phyloP scores from a whole-genome alignment of 345 rosid species.

The Camelina neglecta region DNA sequence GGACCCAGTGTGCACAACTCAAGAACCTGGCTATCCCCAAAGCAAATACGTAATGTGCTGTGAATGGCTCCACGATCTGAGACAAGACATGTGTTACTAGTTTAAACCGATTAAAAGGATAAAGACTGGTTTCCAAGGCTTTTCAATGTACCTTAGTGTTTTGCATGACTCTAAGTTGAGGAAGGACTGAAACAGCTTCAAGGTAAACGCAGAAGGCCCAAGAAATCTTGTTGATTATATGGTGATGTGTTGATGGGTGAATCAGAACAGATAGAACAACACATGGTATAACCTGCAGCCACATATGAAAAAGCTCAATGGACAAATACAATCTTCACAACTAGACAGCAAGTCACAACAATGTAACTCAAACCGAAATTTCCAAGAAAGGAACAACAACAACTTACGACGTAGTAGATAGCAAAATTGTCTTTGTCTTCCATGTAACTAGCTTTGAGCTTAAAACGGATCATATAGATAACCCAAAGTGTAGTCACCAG shows the following conservation, averaged over 20 bases:
- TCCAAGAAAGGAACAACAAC: conserved; percentile 5
- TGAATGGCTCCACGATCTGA: conserved; percentile 92
- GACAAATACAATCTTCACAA: not conserved
- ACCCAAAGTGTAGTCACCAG: conserved; percentile 82
- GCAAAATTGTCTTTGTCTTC: conserved; percentile 90
- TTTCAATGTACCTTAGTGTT: conserved; percentile 71
- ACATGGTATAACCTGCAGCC: conserved; percentile 72
- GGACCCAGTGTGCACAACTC: conserved; percentile 95
- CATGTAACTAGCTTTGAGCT: conserved; percentile 81
- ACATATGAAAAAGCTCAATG: not conserved
- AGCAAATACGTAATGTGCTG: conserved; percentile 95
- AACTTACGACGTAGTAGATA: conserved; percentile 71
- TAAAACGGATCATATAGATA: conserved; percentile 87
- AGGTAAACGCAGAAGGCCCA: conserved; percentile 96
- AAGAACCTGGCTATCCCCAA: conserved; percentile 90
- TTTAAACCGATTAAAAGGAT: not conserved
- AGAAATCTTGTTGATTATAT: conserved; percentile 62
- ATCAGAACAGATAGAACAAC: conserved; percentile 59
- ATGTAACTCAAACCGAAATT: not conserved
- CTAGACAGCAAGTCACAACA: not conserved
- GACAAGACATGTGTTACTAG: conserved; percentile 13
- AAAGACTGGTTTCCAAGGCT: not conserved
- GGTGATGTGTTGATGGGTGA: conserved; percentile 83
- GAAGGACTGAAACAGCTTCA: conserved; percentile 88
- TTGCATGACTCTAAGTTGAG: conserved; percentile 91